These are phyloP conservation scores for Eutrema salsugineum DNA, from an alignment of 441 rosid species.

Conservation along the genomic window DNA sequence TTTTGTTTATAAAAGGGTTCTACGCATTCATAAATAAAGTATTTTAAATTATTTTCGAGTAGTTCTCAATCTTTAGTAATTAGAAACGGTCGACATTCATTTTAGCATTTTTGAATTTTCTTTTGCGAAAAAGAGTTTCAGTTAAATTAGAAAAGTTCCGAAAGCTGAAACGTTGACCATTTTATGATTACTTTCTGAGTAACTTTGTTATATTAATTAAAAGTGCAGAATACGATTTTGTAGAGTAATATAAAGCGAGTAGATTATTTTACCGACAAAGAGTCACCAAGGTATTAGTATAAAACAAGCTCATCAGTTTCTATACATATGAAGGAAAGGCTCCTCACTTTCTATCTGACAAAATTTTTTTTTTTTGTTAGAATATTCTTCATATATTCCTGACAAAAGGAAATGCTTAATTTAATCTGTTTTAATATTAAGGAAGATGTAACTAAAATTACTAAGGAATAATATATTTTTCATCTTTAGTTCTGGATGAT, in stretches of 20 bases:
- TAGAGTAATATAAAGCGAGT: conserved; percentile 1
- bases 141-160: conserved; percentile 19
- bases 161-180: conserved; percentile 28
- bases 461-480: neutral
- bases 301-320: neutral
- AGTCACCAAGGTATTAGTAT: neutral
- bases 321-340: conserved; percentile 18
- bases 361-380: neutral
- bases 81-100: conserved; percentile 7
- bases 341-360: conserved; percentile 33
- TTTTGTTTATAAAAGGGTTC: neutral
- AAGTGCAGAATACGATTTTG: neutral
- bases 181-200: conserved; percentile 6
- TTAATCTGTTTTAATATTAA: neutral
- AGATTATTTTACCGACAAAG: conserved; percentile 23
- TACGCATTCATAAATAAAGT: neutral
- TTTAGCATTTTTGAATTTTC: neutral
- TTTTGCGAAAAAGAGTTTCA: neutral
- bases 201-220: neutral
- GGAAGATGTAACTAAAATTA: neutral
- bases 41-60: neutral
- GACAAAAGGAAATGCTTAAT: conserved; percentile 6
- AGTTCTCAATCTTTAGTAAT: neutral
- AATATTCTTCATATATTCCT: neutral
- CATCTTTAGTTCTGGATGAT: neutral